These are phyloP conservation scores for Scopulariopsis brevicaulis DNA, from an alignment of 2,329 filamentous ascomycete species.

Conservation along the genomic window DNA sequence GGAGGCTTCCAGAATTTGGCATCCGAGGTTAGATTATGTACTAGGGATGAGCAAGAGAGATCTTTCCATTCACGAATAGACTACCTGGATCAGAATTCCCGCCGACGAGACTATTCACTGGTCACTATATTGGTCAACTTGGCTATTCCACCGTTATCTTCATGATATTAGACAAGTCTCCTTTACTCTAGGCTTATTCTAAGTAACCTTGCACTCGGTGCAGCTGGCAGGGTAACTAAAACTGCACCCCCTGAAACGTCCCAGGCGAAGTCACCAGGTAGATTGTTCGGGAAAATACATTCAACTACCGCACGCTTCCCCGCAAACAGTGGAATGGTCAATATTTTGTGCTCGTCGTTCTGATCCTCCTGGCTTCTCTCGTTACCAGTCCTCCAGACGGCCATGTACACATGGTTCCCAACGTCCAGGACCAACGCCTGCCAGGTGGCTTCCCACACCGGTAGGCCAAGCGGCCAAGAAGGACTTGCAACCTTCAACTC, in stretches of 20 bases:
- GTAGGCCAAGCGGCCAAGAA: conserved; percentile 21
- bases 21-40: too few relatives aligned
- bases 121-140: too few relatives aligned
- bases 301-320: not conserved
- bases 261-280: not conserved
- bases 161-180: too few relatives aligned
- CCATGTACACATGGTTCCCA: not conserved
- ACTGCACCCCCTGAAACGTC: not conserved
- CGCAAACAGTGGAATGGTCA: not conserved
- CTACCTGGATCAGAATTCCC: too few relatives aligned
- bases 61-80: too few relatives aligned
- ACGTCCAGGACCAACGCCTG: conserved; percentile 14
- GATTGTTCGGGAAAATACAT: not conserved
- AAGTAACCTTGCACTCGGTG: not conserved
- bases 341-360: not conserved
- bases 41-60: too few relatives aligned
- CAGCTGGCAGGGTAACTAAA: not conserved
- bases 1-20: too few relatives aligned
- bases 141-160: too few relatives aligned
- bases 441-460: conserved; percentile 19
- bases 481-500: conserved; percentile 11
- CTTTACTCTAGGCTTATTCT: not conserved
- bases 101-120: too few relatives aligned
- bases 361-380: not conserved
- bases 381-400: not conserved